Base-by-base conservation (phyloP, 352 stramenopile genomes). In the Phytophthora tentaculata region DNA sequence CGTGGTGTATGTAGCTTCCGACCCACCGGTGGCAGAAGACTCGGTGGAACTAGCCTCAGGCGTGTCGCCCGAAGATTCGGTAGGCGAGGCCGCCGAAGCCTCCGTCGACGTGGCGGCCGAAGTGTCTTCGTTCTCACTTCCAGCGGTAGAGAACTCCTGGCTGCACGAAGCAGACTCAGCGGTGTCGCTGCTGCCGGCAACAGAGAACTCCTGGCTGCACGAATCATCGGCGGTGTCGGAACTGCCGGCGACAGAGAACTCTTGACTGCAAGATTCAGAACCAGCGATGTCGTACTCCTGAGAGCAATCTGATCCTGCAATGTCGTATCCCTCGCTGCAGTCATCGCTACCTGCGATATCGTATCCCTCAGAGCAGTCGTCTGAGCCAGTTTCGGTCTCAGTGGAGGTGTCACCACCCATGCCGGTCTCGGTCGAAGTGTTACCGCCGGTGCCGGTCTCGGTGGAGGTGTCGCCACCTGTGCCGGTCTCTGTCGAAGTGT, bases 211-310 rank as follows among this genome's bases (percentile, higher is more conserved):
- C 29, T 72, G 45, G 14, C 71, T 71, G 44, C 58, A 70, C 6
- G 62, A 70, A 43, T 75, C 64, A 22, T 73, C 58, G 44, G 55
- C 63, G 5, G 62, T 64, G 20, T 67, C 63, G 6, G 60, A 62
- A 26, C 57, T 67, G n/a, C 56, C 71, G 14, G 72, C 65, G 5
- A 73, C 55, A 29, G 71, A 69, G 13, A 71, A 64, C 29, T 74
- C 71, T 45, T 82, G 53, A 13, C 60, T 73, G 56, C 74, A 82
- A 20, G 64, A 73, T 16, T 73, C 68, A 6, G 69, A 68, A 14
- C 64, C 71, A 10, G 71, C 67, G 7, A 79, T 56, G 35, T 76
- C 66, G 20, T 57, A 64, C 60, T 77, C 69, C 4, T 75, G 47
- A 41, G 23, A 45, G 56, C 76, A 84, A 43, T 82, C 71, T 0